phyloP scores from a whole-genome alignment of 192 early-diverging fungal species.

The Glomus cerebriforme region DNA sequence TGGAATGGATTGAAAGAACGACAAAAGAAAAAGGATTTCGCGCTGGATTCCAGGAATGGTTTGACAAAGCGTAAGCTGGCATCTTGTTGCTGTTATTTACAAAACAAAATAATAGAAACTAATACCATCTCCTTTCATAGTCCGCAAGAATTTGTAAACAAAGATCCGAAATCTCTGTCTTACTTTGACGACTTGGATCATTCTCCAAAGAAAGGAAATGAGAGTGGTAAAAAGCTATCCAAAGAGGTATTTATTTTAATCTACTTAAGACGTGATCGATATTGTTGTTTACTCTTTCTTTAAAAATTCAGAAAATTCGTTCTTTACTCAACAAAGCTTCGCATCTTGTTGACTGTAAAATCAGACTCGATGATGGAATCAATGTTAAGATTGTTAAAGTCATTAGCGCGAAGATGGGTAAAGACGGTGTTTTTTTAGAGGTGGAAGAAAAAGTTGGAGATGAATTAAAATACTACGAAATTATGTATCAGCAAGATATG shows the following conservation, averaged over 20 bases:
- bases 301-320: not conserved
- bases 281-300: not conserved
- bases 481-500: constrained; percentile 12
- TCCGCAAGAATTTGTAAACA: constrained; percentile 12
- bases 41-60: constrained; percentile 3
- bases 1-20: not conserved
- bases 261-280: not conserved
- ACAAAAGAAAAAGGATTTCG: too few species aligned
- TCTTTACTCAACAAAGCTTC: constrained; percentile 4
- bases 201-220: not conserved
- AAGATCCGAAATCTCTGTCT: too few species aligned
- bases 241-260: not conserved
- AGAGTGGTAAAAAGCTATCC: constrained; percentile 4
- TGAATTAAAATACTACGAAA: constrained; percentile 7
- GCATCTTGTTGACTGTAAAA: not conserved
- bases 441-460: not conserved
- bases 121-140: constrained; percentile 5
- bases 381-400: not conserved
- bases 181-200: not conserved
- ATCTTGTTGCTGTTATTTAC: constrained; percentile 5
- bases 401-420: not conserved
- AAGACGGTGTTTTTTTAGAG: too few species aligned
- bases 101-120: constrained; percentile 4
- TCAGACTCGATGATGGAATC: constrained; percentile 4
- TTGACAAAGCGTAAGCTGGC: not conserved